phyloP scores from a whole-genome alignment of 2,329 filamentous ascomycete species.

The Iodosphaeria phyllophila region DNA sequence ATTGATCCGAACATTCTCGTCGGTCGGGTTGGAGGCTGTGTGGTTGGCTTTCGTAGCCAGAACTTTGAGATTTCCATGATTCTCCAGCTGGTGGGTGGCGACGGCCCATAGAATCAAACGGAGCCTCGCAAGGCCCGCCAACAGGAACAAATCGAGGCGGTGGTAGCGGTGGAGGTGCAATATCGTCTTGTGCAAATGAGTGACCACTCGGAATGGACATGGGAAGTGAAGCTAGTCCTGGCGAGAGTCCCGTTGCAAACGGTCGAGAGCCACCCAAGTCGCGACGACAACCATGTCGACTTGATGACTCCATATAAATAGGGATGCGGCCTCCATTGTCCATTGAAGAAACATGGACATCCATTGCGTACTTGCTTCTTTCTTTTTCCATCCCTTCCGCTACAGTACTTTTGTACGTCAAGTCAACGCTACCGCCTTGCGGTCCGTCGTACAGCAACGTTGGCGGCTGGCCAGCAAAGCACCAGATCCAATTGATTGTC shows the following conservation, averaged over 20 bases:
- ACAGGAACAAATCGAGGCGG: constrained; percentile 15
- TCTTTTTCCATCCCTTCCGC: too few relatives aligned
- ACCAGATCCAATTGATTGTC: too few relatives aligned
- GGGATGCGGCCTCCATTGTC: too few relatives aligned
- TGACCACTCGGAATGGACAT: constrained; percentile 17
- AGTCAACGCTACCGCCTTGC: too few relatives aligned
- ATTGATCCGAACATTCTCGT: constrained; percentile 6
- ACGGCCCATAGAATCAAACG: constrained; percentile 1
- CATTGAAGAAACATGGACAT: too few relatives aligned
- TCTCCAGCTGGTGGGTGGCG: constrained; percentile 1
- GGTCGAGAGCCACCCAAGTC: constrained; percentile 8
- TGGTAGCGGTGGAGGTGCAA: constrained; percentile 16
- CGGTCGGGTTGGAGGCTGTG: constrained; percentile 10
- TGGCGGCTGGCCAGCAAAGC: too few relatives aligned
- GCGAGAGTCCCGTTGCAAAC: constrained; percentile 11
- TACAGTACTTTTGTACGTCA: too few relatives aligned
- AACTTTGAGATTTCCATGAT: constrained; percentile 1
- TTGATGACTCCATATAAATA: too few relatives aligned
- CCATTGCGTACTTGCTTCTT: too few relatives aligned
- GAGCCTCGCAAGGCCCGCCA: constrained; percentile 7
- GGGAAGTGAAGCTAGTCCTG: constrained; percentile 13
- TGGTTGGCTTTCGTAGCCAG: constrained; percentile 10
- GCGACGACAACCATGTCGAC: too few relatives aligned
- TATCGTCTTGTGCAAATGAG: constrained; percentile 12
- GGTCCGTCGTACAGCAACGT: too few relatives aligned